phyloP scores from a whole-genome alignment of 768 basidiomycete species.

The Boletus eberwhitei region DNA sequence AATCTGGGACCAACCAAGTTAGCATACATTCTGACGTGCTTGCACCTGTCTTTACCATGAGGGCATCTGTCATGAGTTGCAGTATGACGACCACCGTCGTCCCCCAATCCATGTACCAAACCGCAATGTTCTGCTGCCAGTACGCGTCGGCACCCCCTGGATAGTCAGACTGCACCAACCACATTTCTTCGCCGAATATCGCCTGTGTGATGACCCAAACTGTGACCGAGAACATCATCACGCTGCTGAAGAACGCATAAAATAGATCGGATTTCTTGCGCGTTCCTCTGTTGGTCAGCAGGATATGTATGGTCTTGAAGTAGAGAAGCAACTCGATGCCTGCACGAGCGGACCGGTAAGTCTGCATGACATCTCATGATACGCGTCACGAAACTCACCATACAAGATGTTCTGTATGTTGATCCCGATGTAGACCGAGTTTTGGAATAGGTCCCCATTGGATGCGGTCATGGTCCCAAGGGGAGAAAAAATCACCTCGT shows the following conservation, averaged over 20 bases:
- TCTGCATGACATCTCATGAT: not conserved
- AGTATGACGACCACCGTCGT: conserved; percentile 23
- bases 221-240: conserved; percentile 28
- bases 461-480: not conserved
- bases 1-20: conserved; percentile 29
- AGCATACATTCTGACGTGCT: not conserved
- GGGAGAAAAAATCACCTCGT: not conserved
- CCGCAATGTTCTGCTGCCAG: conserved; percentile 19
- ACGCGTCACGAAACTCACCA: conserved; percentile 10
- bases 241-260: conserved; percentile 25
- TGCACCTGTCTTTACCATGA: conserved; percentile 13
- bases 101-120: conserved; percentile 30
- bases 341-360: not conserved
- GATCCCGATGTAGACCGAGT: conserved; percentile 12
- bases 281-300: conserved; percentile 2
- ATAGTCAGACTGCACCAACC: conserved; percentile 33
- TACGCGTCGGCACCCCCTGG: conserved; percentile 37
- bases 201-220: conserved; percentile 23
- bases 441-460: conserved; percentile 2
- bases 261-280: conserved; percentile 12
- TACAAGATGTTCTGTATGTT: conserved; percentile 21
- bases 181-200: conserved; percentile 32
- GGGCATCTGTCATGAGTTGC: conserved; percentile 36
- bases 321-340: conserved; percentile 26
- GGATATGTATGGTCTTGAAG: conserved; percentile 16